Conservation (phyloP, 257 asterid species). For the Knoxia roxburghii region DNA sequence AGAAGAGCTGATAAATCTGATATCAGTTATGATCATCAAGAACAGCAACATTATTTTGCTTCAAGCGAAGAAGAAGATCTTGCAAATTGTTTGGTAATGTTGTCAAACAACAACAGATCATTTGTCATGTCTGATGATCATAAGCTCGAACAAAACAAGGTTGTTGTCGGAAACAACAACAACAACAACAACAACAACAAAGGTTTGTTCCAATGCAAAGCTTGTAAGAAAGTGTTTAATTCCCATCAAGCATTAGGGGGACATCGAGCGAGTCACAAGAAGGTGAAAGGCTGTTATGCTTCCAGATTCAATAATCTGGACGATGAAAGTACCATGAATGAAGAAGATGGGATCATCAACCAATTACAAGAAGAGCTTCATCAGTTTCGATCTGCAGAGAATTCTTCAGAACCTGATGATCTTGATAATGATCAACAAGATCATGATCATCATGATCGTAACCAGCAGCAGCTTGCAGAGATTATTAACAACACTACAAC, state of each 20-base stretch:
- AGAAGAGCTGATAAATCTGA: constrained; percentile 1
- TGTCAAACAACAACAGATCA: constrained; percentile 44
- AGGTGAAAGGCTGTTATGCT: constrained; percentile 83
- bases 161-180: constrained; percentile 3
- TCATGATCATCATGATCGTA: not conserved
- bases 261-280: constrained; percentile 92
- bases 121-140: constrained; percentile 14
- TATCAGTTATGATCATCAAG: not conserved
- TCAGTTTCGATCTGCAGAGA: not conserved
- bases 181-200: constrained; percentile 34
- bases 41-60: not conserved
- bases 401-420: constrained; percentile 18
- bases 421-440: not conserved
- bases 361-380: too few species aligned
- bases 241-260: constrained; percentile 97
- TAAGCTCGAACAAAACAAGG: constrained; percentile 24
- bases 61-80: constrained; percentile 73
- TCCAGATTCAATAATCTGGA: constrained; percentile 32
- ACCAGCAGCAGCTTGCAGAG: not conserved
- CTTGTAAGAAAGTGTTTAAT: constrained; percentile 64
- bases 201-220: constrained; percentile 66
- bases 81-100: constrained; percentile 68
- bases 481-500: not conserved
- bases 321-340: not conserved
- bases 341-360: too few species aligned